A percentile compares a stretch with the other conserved stretches of the same genome.
Evolutionary conservation across 1,284 basidiomycete species (phyloP).

Genomic region (Sporisorium sorghi): DNA sequence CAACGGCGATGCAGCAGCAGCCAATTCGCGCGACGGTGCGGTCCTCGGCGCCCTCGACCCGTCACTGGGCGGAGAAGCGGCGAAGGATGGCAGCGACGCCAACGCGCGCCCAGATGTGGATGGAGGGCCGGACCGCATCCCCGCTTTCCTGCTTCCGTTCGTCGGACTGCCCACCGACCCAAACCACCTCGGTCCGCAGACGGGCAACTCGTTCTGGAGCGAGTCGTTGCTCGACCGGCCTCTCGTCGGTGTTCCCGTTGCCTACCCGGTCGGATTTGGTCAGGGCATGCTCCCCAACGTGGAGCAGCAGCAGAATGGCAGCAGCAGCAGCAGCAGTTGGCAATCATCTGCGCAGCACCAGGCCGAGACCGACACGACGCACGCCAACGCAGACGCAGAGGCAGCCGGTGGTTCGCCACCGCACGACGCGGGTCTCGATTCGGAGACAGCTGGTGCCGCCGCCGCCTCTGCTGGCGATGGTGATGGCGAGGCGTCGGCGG

Average conservation of each 20-base stretch:
- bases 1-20: conserved; percentile 6
- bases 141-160: conserved; percentile 46
- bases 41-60: conserved; percentile 36
- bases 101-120: conserved; percentile 30
- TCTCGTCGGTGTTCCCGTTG: conserved; percentile 45
- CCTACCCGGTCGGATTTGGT: conserved; percentile 45
- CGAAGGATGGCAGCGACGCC: conserved; percentile 12
- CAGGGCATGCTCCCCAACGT: conserved; percentile 17
- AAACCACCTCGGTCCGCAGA: conserved; percentile 39
- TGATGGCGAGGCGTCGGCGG: conserved; percentile 26
- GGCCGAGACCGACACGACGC: conserved; percentile 6
- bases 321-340: conserved; percentile 23
- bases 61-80: conserved; percentile 23
- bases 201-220: conserved; percentile 43
- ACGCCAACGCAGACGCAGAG: conserved; percentile 5
- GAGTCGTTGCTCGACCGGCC: conserved; percentile 51
- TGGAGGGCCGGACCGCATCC: conserved; percentile 37
- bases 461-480: conserved; percentile 8
- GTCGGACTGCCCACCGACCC: conserved; percentile 51
- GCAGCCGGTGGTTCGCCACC: background rate
- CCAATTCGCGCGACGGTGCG: conserved; percentile 16
- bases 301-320: conserved; percentile 41
- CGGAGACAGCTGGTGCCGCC: conserved; percentile 7
- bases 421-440: conserved; percentile 15
- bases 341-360: conserved; percentile 13